Evolutionary conservation across 225 moss, liverwort and hornwort genomes (phyloP), one percentile per base, ranked within the genome.

Genomic region (Physcomitrium patens): DNA sequence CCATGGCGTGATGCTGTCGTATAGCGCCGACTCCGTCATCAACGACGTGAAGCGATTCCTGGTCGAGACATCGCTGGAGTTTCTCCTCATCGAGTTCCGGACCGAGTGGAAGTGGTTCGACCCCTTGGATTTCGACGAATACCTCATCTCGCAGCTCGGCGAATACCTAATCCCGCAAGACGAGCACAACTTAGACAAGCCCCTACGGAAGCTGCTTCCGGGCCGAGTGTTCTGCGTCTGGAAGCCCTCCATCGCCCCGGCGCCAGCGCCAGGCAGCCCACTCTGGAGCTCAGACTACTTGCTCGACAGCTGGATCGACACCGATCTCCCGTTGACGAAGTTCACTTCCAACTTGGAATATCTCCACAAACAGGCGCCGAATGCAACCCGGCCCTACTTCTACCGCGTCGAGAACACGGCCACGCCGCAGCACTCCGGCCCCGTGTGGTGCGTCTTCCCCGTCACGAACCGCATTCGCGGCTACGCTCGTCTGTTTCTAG

Each of bases 371-470:
- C 96, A 94, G 64, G 78, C 77, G 45, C 81, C 92, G 17, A 89
- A 86, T 48, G 69, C 45, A 8, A 64, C 71, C 9, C 87, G 96
- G 28, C 75, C 75, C 46, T 67, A 76, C 68, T 96, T 96, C 80
- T 96, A 96, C 69, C 82, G 96, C 8, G 92, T 96, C n/a, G 96
- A 94, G 85, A 96, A 96, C 48, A 96, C 94, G 0, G 78, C 80
- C 75, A 96, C 96, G 45, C 96, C 96, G n/a, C 96, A 96, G 61
- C 41, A 69, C 22, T 23, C 54, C 8, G 94, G 94, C 49, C 74
- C 73, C 0, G 28, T 96, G 24, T 71, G 94, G 65, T 96, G 96
- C 3, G 87, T 96, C 49, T 92, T 47, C 68, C 94, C 94, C 0
- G 96, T 96, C 24, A 96, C 96, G 5, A 96, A 81, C 64, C 94